Percentiles rank a stretch among this genome's conserved stretches.
phyloP scores from a whole-genome alignment of 768 basidiomycete species.

The Terana coerulea region DNA sequence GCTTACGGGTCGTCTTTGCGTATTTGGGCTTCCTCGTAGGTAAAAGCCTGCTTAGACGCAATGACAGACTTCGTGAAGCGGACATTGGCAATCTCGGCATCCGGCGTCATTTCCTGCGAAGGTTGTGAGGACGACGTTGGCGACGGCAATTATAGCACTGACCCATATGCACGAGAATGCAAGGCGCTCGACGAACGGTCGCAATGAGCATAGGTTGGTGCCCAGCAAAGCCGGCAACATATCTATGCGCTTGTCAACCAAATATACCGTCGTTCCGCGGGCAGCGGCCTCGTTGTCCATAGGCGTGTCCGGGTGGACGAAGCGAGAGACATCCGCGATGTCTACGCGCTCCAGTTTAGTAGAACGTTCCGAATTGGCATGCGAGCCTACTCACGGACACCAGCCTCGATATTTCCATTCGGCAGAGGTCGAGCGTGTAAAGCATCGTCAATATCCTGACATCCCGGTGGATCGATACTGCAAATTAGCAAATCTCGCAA shows the following conservation, averaged over 20 bases:
- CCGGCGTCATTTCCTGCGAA: slow-evolving; percentile 78
- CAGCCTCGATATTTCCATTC: slow-evolving; percentile 94
- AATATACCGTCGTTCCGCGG: slow-evolving; percentile 94
- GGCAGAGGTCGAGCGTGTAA: slow-evolving; percentile 84
- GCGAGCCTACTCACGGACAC: slow-evolving; percentile 87
- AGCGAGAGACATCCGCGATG: slow-evolving; percentile 97
- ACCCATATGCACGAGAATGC: slow-evolving; percentile 98
- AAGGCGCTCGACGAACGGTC: slow-evolving; percentile 89
- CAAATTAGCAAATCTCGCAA: slow-evolving; percentile 82
- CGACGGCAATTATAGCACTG: slow-evolving; percentile 12
- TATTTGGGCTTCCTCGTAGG: slow-evolving; percentile 93
- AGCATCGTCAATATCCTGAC: slow-evolving; percentile 98
- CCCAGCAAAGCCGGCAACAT: slow-evolving; percentile 94
- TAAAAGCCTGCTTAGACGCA: slow-evolving; percentile 93
- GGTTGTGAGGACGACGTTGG: slow-evolving; percentile 8
- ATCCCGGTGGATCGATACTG: slow-evolving; percentile 96
- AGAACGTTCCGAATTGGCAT: too few species aligned
- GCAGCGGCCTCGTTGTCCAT: slow-evolving; percentile 98
- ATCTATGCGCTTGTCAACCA: slow-evolving; percentile 98
- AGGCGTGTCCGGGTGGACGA: slow-evolving; percentile 87
- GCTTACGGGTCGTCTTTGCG: slow-evolving; percentile 89
- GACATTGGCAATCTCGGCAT: slow-evolving; percentile 87
- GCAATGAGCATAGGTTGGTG: slow-evolving; percentile 90
- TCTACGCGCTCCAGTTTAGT: slow-evolving; percentile 45
- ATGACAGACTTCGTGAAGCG: slow-evolving; percentile 96